Conservation (phyloP, 352 stramenopile genomes). For the Hyphochytrium catenoides region DNA sequence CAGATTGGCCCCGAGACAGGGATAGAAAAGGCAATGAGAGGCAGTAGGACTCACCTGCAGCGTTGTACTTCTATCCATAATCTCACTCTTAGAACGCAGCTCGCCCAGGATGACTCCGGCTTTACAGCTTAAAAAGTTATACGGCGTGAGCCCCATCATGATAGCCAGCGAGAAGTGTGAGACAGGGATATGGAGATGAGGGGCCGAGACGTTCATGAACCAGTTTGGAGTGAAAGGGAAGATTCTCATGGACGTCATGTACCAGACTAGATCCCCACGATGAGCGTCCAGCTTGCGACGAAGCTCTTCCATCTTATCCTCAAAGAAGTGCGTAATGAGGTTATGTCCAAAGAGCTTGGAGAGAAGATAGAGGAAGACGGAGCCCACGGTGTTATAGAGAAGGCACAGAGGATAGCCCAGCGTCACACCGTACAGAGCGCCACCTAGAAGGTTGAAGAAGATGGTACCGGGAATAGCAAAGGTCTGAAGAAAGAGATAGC, state of each 20-base stretch:
- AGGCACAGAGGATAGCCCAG: constrained; percentile 40
- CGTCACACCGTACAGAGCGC: constrained; percentile 35
- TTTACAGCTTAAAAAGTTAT: constrained; percentile 60
- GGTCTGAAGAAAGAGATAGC: constrained; percentile 45
- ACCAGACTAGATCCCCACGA: constrained; percentile 41
- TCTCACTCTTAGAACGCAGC: constrained; percentile 33
- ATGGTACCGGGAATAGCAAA: constrained; percentile 48
- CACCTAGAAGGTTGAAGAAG: constrained; percentile 47
- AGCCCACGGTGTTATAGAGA: constrained; percentile 47
- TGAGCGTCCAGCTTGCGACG: constrained; percentile 27
- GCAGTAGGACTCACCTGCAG: constrained; percentile 41
- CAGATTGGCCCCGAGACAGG: too few species aligned
- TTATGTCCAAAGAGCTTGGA: constrained; percentile 25
- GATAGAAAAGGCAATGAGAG: too few species aligned
- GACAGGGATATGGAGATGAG: constrained; percentile 35
- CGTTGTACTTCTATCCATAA: constrained; percentile 43
- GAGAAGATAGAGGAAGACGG: constrained; percentile 39
- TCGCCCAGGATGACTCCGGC: constrained; percentile 37
- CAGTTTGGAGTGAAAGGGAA: constrained; percentile 59
- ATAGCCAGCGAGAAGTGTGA: constrained; percentile 27
- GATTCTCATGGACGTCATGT: constrained; percentile 49
- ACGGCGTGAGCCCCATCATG: constrained; percentile 35
- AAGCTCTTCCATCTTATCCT: constrained; percentile 20
- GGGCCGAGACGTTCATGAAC: constrained; percentile 58
- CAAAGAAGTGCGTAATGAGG: constrained; percentile 25